Conservation (phyloP, 495 filamentous ascomycete genomes). For the Usnea hakonensis region DNA sequence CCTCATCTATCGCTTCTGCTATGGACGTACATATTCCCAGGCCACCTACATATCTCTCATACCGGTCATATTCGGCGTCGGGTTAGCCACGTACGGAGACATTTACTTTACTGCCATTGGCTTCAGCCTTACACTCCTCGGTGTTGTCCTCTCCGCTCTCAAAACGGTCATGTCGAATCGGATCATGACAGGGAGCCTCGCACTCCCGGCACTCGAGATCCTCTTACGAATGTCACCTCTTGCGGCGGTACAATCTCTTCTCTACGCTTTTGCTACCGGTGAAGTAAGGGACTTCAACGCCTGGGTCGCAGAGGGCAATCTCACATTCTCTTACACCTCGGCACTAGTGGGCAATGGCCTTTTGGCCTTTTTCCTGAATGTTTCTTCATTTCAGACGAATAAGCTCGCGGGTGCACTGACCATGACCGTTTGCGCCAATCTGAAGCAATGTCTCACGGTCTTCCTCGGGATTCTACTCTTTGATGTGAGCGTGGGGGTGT, state of each 20-base stretch:
- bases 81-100: conserved; percentile 49
- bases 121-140: conserved; percentile 46
- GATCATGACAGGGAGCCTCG: conserved; percentile 45
- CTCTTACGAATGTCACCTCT: conserved; percentile 50
- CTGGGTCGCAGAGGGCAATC: conserved; percentile 16
- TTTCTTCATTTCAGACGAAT: conserved; percentile 49
- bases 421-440: conserved; percentile 50
- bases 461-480: conserved; percentile 46
- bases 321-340: conserved; percentile 13
- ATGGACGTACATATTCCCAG: conserved; percentile 38
- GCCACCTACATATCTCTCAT: conserved; percentile 49
- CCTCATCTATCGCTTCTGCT: conserved; percentile 45
- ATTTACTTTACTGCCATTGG: conserved; percentile 48
- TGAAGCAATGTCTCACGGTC: conserved; percentile 54
- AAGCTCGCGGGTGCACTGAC: conserved; percentile 49
- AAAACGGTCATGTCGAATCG: conserved; percentile 53
- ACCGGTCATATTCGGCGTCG: conserved; percentile 49
- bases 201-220: conserved; percentile 45
- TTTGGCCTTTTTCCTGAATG: conserved; percentile 47
- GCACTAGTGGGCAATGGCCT: conserved; percentile 40
- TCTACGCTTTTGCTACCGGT: conserved; percentile 42
- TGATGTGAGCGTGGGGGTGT: conserved; percentile 37
- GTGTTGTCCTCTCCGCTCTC: conserved; percentile 45
- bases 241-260: conserved; percentile 42
- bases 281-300: conserved; percentile 26